Percentiles rank a stretch among this genome's conserved stretches.
These are phyloP conservation scores for Erucastrum elatum DNA, from an alignment of 345 rosid species.

Conservation along the genomic window DNA sequence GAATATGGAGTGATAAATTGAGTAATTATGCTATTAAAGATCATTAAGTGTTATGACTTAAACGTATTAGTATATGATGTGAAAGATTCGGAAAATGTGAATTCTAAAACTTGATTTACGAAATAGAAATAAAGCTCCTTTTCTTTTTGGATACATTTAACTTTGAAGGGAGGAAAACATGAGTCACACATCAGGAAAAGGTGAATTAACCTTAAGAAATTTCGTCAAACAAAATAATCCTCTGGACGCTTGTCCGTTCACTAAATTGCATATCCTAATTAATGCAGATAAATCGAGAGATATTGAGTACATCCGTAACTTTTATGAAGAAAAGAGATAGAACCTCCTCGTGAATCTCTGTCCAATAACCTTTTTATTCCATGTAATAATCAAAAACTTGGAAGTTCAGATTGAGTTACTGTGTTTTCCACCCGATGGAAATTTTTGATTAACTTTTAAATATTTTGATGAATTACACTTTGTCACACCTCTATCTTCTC, in stretches of 20 bases:
- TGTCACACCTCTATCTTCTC: constrained; percentile 24
- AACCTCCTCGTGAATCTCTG: no score
- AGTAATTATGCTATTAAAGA: constrained; percentile 2
- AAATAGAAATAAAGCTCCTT: not conserved
- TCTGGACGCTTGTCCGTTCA: constrained; percentile 18
- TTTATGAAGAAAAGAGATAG: no score
- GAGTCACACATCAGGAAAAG: not conserved
- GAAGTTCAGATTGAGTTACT: constrained; percentile 33
- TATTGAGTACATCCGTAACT: not conserved
- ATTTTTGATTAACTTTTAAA: not conserved
- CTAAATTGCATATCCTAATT: not conserved
- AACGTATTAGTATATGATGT: not conserved
- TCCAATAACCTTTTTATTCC: constrained; percentile 9
- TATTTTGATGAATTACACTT: constrained; percentile 12
- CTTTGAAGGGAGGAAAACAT: constrained; percentile 1
- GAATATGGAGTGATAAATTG: not conserved
- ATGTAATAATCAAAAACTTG: constrained; percentile 4
- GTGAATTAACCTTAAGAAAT: constrained; percentile 8
- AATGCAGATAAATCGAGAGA: constrained; percentile 12
- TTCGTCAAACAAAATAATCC: constrained; percentile 13
- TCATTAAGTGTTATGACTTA: not conserved
- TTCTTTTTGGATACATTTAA: not conserved
- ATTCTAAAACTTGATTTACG: not conserved
- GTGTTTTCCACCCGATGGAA: constrained; percentile 31
- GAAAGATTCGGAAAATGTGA: not conserved